phyloP scores from a whole-genome alignment of 805 yeast genomes.

The Candida corydali region DNA sequence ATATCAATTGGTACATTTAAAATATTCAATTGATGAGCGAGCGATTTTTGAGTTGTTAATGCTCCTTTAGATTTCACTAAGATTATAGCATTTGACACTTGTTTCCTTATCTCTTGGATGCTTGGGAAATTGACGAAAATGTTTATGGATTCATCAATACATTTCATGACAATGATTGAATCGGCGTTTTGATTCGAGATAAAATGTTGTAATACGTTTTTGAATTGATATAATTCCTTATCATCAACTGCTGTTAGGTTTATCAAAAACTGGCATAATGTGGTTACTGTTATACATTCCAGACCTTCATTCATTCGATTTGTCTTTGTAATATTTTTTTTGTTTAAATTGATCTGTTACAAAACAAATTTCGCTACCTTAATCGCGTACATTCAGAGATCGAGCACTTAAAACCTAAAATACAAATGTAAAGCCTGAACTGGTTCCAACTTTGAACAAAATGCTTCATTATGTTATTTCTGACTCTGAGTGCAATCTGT shows the following conservation, averaged over 20 bases:
- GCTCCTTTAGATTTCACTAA: conserved; percentile 42
- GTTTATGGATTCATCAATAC: conserved; percentile 9
- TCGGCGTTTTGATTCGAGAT: conserved; percentile 17
- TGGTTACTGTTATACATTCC: background rate
- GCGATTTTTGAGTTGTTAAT: conserved; percentile 14
- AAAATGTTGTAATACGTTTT: conserved; percentile 12
- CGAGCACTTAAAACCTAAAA: no score
- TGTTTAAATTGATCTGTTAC: background rate
- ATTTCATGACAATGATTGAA: conserved; percentile 17
- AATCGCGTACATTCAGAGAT: background rate
- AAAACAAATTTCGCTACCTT: background rate
- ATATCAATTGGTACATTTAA: conserved; percentile 25
- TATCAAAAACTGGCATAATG: background rate
- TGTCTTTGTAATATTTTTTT: background rate
- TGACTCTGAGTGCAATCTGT: no score
- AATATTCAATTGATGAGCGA: conserved; percentile 31
- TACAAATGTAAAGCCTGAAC: no score
- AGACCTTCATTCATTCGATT: background rate
- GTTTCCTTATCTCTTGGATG: conserved; percentile 4
- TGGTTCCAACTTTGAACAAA: no score
- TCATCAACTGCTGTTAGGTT: background rate
- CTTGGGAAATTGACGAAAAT: conserved; percentile 9
- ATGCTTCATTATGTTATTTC: no score
- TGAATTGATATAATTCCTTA: background rate
- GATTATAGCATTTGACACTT: conserved; percentile 22